Evolutionary conservation across 129 eudicot genomes (phyloP).

Genomic region (Pittosporum tobira): DNA sequence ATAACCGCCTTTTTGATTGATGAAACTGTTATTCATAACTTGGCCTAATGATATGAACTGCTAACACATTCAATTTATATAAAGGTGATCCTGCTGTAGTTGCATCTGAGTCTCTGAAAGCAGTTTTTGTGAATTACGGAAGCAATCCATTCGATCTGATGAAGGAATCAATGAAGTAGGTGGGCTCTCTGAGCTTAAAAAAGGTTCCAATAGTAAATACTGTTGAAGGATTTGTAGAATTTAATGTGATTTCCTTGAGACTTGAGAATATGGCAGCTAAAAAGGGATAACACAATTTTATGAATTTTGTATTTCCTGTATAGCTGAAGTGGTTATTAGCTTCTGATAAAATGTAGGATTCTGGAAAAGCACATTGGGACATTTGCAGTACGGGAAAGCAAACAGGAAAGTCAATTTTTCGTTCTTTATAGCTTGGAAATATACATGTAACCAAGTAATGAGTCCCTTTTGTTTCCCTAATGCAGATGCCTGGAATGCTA

Average conservation of each 20-base stretch:
- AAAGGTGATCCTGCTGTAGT: constrained; percentile 32
- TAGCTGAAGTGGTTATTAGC: constrained; percentile 16
- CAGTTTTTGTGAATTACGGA: constrained; percentile 38
- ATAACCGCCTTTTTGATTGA: too few species aligned
- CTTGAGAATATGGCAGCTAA: background rate
- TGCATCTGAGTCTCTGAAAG: constrained; percentile 28
- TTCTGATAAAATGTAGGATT: constrained; percentile 23
- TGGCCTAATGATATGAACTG: background rate
- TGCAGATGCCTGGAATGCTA: constrained; percentile 39
- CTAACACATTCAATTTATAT: background rate
- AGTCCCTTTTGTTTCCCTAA: background rate
- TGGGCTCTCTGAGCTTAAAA: constrained; percentile 17
- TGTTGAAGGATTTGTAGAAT: background rate
- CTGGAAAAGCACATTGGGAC: constrained; percentile 28
- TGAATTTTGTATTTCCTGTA: background rate
- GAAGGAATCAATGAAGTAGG: constrained; percentile 43
- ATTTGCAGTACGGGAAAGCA: constrained; percentile 32
- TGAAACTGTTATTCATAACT: background rate
- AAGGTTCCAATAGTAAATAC: background rate
- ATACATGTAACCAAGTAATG: background rate
- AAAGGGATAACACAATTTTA: background rate
- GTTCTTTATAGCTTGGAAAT: background rate
- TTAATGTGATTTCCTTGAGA: background rate
- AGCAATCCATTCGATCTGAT: constrained; percentile 33
- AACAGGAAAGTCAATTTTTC: constrained; percentile 27